Base-by-base conservation (phyloP, 768 basidiomycete species). In the Stropharia rugosoannulata region DNA sequence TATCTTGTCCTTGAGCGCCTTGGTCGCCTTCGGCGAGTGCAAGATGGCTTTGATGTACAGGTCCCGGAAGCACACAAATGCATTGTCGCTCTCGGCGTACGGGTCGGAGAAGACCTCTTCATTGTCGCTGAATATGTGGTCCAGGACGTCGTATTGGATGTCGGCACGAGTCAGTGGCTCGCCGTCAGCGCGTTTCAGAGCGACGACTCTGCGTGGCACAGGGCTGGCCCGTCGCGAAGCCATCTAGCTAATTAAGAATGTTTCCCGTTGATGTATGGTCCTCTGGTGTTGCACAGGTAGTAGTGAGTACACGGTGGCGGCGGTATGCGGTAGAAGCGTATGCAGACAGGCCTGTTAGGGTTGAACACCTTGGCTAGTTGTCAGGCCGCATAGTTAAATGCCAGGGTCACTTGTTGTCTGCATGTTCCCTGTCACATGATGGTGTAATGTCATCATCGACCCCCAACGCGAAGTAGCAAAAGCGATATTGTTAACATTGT, bases 91-190 rank as follows among this genome's bases (percentile, higher is more conserved):
- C 48, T 49, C 61, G 55, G 49, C 41, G 66, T 72, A 74, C 19
- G 80, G 79, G 65, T 79, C 71, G 48, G 81, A 78, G 65, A 83
- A 83, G 47, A 77, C 88, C 52, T 75, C 68, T 2, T 79, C 79
- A 29, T 75, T 72, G 74, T 95, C 85, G 56, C 78, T 77, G 73
- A 95, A 96, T 63, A 95, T 83, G 70, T 77, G 73, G 62, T 85
- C 65, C 52, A 96, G 85, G 49, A 95, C 80, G 73, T 94, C 90
- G 69, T 84, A 87, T 70, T 91, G 88, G 44, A 90, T 77, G 70
- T 90, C 89, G 37, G 70, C 70, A 47, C 89, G 81, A 43, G 80
- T 80, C 18, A 90, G 73, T 37, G 87, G 85, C 61, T 87, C 84
- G 35, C 84, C 86, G 62, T 90, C 87, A 37, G 71, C 70, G 62